Evolutionary conservation across 2,329 filamentous ascomycete genomes (phyloP), one percentile per base, ranked within the genome.

Genomic region (Dothideomycetidae sp.): DNA sequence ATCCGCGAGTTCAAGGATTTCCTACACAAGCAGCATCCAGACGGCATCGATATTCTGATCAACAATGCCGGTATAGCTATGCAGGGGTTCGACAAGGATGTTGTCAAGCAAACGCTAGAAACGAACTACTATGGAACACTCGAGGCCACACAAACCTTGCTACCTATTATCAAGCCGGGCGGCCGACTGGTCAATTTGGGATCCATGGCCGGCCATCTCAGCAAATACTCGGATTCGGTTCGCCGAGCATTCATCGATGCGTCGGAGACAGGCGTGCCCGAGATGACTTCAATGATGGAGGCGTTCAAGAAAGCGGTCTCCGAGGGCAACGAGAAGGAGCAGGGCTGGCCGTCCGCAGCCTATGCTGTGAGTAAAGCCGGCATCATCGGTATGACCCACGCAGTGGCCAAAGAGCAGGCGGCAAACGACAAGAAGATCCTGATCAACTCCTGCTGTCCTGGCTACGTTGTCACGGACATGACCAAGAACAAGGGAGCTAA

Each of bases 51-150:
- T 41, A 59, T 70, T 26, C 53, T 70, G 9, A 62, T 71, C 51
- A 71, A 71, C 52, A 71, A 71, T 42, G 68, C 68, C 0, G 67
- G 58, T 3, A 61, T 67, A 29, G 63, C 63, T 1, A 47, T 66
- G 53, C 44, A 63, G 4, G 64, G 64, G 2, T 67, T 66, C 37
- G 61, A 69, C 44, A 41, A 53, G 4, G 52, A 63, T 15, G 55
- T 71, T 14, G 68, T 70, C 19, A 59, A 61, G 37, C 54, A 56
- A 14, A 72, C 68, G 0, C 51, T 71, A 3, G 51, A 57, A 14
- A 63, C 59, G 43, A 71, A 72, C 49, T 71, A 71, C 53, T 64
- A 67, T 50, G 63, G 61, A 47, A 68, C 67, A 3, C 52, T 71
- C 10, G 55, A 62, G 33, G 59, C 59, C 2, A 62, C 59, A 3